A percentile compares a stretch with the other conserved stretches of the same genome.
phyloP scores from a whole-genome alignment of 2,329 filamentous ascomycete genomes.

The Alternaria sp. region DNA sequence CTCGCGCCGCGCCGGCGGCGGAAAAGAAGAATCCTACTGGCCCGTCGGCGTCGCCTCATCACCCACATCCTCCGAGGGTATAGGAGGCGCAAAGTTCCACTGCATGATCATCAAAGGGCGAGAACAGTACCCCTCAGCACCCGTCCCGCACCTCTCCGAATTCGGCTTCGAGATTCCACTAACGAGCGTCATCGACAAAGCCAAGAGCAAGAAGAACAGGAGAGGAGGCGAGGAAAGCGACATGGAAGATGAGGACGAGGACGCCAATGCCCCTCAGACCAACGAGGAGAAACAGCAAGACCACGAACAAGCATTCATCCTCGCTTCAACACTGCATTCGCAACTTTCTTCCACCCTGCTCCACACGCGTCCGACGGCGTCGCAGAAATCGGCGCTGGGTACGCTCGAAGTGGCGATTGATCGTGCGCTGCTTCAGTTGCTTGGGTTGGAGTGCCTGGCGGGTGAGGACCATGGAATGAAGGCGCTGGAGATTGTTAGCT shows the following conservation, averaged over 20 bases:
- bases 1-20: slow-evolving; percentile 79
- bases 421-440: slow-evolving; percentile 85
- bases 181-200: slow-evolving; percentile 57
- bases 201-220: slow-evolving; percentile 25
- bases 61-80: slow-evolving; percentile 64
- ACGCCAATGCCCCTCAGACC: slow-evolving; percentile 20
- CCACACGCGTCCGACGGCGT: slow-evolving; percentile 67
- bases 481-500: slow-evolving; percentile 83
- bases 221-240: slow-evolving; percentile 44
- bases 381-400: slow-evolving; percentile 71
- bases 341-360: slow-evolving; percentile 79
- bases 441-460: slow-evolving; percentile 88
- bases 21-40: slow-evolving; percentile 91
- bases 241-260: slow-evolving; percentile 43
- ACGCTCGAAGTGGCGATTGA: slow-evolving; percentile 84
- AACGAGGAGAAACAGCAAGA: slow-evolving; percentile 60
- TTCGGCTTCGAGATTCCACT: slow-evolving; percentile 91
- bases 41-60: slow-evolving; percentile 90
- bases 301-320: slow-evolving; percentile 83
- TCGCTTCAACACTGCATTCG: slow-evolving; percentile 72
- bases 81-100: slow-evolving; percentile 87
- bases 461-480: slow-evolving; percentile 95
- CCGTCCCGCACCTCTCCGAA: slow-evolving; percentile 90
- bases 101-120: slow-evolving; percentile 98
- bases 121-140: slow-evolving; percentile 81